Evolutionary conservation across 2,329 filamentous ascomycete genomes (phyloP).

Genomic region (Diaporthe ilicicola): DNA sequence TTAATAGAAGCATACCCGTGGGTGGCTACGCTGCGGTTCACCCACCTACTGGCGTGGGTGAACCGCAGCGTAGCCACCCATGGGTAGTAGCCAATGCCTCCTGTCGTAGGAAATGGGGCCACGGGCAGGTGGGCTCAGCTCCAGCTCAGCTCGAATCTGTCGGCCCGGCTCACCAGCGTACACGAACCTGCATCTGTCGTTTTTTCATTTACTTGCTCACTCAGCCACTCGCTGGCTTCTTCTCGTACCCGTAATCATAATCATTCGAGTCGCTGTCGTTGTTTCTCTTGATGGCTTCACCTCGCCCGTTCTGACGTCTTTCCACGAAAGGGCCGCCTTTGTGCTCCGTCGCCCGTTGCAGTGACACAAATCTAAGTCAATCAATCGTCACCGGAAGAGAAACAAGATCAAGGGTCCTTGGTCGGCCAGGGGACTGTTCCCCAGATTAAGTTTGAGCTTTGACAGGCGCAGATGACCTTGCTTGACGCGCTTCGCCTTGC

Average conservation of each 20-base stretch:
- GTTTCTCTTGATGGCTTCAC: slow-evolving; percentile 24
- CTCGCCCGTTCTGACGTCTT: neutral
- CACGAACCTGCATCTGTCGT: neutral
- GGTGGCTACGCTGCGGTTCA: no score
- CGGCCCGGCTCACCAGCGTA: neutral
- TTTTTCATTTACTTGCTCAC: neutral
- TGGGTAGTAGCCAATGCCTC: no score
- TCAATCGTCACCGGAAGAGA: neutral
- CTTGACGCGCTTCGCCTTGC: neutral
- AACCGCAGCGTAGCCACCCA: no score
- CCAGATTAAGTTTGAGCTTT: neutral
- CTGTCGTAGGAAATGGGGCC: neutral
- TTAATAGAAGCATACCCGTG: no score
- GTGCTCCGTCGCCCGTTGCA: neutral
- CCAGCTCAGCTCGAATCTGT: neutral
- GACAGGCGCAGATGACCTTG: neutral
- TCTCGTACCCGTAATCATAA: neutral
- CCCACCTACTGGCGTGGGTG: no score
- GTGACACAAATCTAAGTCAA: neutral
- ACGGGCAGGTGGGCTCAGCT: neutral
- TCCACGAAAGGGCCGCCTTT: neutral
- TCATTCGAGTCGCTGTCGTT: neutral
- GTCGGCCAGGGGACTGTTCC: neutral
- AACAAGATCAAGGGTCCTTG: neutral
- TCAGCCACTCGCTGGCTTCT: neutral